A percentile compares a stretch with the other conserved stretches of the same genome.
phyloP scores from a whole-genome alignment of 1,139 yeast species.

The Zygoascus meyerae region DNA sequence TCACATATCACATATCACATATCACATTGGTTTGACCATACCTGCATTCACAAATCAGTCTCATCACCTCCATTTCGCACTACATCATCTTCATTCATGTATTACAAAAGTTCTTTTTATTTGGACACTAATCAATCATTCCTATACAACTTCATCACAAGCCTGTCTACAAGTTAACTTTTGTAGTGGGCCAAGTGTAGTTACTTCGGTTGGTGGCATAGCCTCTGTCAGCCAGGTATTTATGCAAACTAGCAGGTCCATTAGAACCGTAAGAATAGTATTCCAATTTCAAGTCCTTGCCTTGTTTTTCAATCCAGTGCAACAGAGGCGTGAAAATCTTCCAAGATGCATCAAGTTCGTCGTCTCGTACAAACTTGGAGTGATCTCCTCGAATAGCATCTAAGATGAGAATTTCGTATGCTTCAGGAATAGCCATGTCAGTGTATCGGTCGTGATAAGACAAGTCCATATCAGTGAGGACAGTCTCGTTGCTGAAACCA shows the following conservation, averaged over 20 bases:
- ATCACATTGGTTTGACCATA: no score
- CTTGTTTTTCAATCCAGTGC: slow-evolving; percentile 55
- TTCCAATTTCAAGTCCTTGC: slow-evolving; percentile 39
- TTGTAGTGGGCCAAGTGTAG: slow-evolving; percentile 29
- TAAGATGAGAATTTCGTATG: slow-evolving; percentile 90
- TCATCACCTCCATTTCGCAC: no score
- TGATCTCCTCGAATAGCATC: slow-evolving; percentile 91
- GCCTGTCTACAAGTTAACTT: slow-evolving; percentile 22
- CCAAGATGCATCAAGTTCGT: slow-evolving; percentile 94
- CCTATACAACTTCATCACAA: no score
- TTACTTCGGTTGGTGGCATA: slow-evolving; percentile 46
- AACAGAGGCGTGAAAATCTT: slow-evolving; percentile 85
- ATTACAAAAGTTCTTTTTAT: no score
- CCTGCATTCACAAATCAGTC: no score
- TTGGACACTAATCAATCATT: no score
- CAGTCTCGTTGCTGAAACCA: slow-evolving; percentile 67
- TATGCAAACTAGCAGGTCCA: slow-evolving; percentile 67
- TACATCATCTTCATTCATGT: no score
- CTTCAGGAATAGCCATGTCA: slow-evolving; percentile 85
- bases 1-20: no score
- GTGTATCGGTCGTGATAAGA: slow-evolving; percentile 78
- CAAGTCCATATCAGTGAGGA: slow-evolving; percentile 84
- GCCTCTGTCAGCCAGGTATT: slow-evolving; percentile 62
- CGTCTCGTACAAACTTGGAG: slow-evolving; percentile 96
- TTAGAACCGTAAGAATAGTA: slow-evolving; percentile 90